Base-by-base conservation (phyloP, 345 rosid species). In the Erysimum cheiranthoides region DNA sequence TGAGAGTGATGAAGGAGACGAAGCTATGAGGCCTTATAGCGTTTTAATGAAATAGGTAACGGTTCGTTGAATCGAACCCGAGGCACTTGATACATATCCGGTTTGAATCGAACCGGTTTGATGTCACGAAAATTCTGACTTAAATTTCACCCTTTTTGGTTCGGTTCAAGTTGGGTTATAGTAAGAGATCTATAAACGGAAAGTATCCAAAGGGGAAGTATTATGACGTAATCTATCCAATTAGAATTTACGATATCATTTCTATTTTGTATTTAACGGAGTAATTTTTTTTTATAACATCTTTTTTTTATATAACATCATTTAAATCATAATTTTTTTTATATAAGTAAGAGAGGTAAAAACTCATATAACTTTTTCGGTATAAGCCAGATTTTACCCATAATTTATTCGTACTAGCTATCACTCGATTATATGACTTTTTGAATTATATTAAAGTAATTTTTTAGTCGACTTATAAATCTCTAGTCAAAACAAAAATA, bases 181-280 rank as follows among this genome's bases (percentile, higher is more conserved):
- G 45, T 8, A 52, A 34, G 32, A 31, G 2, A 31, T 31, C 32
- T 31, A 21, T 21, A 21, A 21, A 21, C 25, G 25, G 25, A 21
- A 21, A 21, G 25, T 21, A 43, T 43, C 13, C 13, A 43, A 14
- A 14, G 17, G 3, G 49, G 2, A 46, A 4, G 28, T n/a, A n/a
- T n/a, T 46, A 21, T 72, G 76, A 72, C 69, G 18, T 51, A 12
- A 30, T 13, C 42, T 16, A 39, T 51, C 76, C 76, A 73, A 73
- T 62, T 18, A 51, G 4, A 61, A 73, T 62, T 51, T 0, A 30
- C 12, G 70, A 61, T 7, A 16, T 61, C 52, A 70, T 27, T 14
- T 43, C 6, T 13, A 43, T 43, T 43, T 43, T 43, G 6, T 43
- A 43, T 43, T 43, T 43, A 43, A 21, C n/a, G n/a, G n/a, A n/a